phyloP scores from a whole-genome alignment of 371 early-diverging fungal genomes.

The Mortierella sp. region DNA sequence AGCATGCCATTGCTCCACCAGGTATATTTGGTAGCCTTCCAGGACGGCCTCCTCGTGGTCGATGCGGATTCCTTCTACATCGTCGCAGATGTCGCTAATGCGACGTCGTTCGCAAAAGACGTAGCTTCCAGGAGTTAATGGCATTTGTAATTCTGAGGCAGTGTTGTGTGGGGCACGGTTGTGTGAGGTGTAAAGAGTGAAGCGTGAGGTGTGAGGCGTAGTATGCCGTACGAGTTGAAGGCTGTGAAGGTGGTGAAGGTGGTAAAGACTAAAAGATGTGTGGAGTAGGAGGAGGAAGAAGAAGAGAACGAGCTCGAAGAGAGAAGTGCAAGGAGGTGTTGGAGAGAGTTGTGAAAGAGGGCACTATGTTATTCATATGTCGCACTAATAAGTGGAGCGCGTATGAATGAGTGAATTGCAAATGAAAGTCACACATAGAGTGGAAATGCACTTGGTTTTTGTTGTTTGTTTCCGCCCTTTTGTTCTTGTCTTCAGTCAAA shows the following conservation, averaged over 20 bases:
- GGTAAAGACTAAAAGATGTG: neutral
- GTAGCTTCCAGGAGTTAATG: conserved; percentile 53
- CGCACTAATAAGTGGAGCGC: neutral
- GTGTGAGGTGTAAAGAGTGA: neutral
- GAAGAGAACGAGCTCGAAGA: neutral
- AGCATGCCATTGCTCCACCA: conserved; percentile 78
- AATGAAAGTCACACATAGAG: neutral
- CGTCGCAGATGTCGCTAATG: conserved; percentile 63
- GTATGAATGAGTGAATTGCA: neutral
- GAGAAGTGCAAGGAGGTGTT: neutral
- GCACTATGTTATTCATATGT: neutral
- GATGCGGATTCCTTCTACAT: conserved; percentile 64
- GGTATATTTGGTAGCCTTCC: conserved; percentile 75
- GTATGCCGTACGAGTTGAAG: neutral
- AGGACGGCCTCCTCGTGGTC: conserved; percentile 62
- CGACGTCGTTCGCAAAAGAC: conserved; percentile 71
- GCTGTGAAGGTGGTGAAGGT: neutral
- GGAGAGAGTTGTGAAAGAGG: neutral
- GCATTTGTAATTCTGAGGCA: conserved; percentile 21
- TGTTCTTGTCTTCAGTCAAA: neutral
- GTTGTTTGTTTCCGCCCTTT: neutral
- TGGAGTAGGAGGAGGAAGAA: neutral
- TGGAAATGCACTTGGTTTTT: neutral
- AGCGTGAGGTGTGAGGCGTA: neutral
- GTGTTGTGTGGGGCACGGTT: neutral